Evolutionary conservation across 2,329 filamentous ascomycete species (phyloP).

Genomic region (Verticillium tricorpus): DNA sequence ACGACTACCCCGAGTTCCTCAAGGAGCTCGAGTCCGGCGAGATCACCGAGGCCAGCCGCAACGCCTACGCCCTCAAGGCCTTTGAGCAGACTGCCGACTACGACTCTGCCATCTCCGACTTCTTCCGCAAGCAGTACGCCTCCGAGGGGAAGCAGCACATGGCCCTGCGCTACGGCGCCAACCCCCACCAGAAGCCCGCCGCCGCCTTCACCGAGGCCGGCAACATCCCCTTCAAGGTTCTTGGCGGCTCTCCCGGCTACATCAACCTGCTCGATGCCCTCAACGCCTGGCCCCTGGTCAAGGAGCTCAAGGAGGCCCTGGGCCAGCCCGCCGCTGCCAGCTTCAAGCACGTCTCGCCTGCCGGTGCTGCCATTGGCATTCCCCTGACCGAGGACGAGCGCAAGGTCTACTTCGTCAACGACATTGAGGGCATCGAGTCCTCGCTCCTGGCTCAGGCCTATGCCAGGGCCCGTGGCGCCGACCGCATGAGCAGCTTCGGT

Average conservation of each 20-base stretch:
- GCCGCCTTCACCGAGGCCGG: constrained; percentile 72
- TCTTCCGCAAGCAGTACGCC: constrained; percentile 97
- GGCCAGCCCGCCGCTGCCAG: constrained; percentile 87
- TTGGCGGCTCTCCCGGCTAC: constrained; percentile 86
- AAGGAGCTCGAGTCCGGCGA: constrained; percentile 84
- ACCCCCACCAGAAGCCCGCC: constrained; percentile 97
- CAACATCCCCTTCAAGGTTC: constrained; percentile 88
- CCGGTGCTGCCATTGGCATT: constrained; percentile 89
- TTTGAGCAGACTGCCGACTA: constrained; percentile 99
- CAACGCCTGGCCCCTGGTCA: constrained; percentile 95
- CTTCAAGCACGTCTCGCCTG: constrained; percentile 98
- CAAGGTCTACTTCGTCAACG: constrained; percentile 98
- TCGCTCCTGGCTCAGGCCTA: constrained; percentile 91
- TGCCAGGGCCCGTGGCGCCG: constrained; percentile 88
- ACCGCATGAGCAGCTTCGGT: constrained; percentile 98
- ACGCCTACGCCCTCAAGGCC: constrained; percentile 90
- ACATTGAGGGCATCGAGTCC: constrained; percentile 82
- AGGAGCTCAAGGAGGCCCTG: constrained; percentile 88
- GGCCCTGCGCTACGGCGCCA: constrained; percentile 87
- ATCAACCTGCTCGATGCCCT: constrained; percentile 96
- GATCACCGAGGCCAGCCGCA: constrained; percentile 78
- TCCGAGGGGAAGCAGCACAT: constrained; percentile 78
- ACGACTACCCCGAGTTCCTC: constrained; percentile 91
- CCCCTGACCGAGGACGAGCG: constrained; percentile 82
- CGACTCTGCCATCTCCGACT: constrained; percentile 88